Evolutionary conservation across 192 early-diverging fungal genomes (phyloP).

Genomic region (Coemansia sp.): DNA sequence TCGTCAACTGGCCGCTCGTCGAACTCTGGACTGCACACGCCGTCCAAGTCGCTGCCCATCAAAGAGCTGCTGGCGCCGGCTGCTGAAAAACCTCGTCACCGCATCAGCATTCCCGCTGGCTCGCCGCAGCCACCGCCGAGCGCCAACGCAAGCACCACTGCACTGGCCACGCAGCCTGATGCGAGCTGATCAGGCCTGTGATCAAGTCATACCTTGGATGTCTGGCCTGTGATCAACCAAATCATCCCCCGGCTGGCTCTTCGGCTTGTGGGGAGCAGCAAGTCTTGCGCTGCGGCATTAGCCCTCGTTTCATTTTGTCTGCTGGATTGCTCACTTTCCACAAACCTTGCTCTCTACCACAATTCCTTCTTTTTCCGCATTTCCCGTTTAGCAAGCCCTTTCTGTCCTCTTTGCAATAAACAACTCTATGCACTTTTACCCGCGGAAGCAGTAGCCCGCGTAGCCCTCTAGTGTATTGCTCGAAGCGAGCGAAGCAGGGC

Average conservation of each 20-base stretch:
- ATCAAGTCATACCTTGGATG: too few species aligned
- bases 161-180: background rate
- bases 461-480: background rate
- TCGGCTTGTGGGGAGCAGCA: background rate
- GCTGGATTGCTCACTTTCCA: background rate
- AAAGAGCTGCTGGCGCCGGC: constrained; percentile 52
- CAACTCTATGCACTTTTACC: background rate
- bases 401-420: background rate
- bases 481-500: background rate
- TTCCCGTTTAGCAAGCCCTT: background rate
- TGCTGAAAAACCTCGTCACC: constrained; percentile 42
- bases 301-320: background rate
- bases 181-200: too few species aligned
- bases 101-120: constrained; percentile 34
- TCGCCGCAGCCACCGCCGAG: constrained; percentile 4
- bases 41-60: constrained; percentile 50
- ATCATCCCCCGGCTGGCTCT: background rate
- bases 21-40: constrained; percentile 32
- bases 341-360: background rate
- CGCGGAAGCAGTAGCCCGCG: background rate
- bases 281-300: background rate
- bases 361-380: background rate
- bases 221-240: background rate
- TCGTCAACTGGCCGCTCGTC: constrained; percentile 5
- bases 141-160: constrained; percentile 5